Evolutionary conservation across 129 eudicot species (phyloP).

Genomic region (Ambrosia artemisiifolia): DNA sequence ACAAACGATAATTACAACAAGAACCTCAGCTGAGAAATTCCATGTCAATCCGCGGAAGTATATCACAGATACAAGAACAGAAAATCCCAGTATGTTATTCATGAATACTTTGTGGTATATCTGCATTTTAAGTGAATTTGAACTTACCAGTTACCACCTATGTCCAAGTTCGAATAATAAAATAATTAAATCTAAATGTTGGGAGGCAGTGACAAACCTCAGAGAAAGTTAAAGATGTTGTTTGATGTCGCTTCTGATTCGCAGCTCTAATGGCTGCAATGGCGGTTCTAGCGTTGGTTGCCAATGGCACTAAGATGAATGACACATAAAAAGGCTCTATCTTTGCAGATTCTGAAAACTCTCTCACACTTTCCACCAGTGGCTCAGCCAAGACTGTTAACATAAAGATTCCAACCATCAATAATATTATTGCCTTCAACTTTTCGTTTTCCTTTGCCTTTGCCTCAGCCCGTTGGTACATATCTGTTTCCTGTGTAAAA

Average conservation of each 20-base stretch:
- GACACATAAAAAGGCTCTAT: conserved; percentile 56
- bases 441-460: conserved; percentile 16
- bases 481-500: conserved; percentile 18
- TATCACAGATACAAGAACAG: conserved; percentile 56
- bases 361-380: conserved; percentile 49
- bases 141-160: not conserved
- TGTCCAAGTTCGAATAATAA: not conserved
- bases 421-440: conserved; percentile 27
- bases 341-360: conserved; percentile 41
- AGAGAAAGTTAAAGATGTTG: conserved; percentile 59
- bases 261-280: conserved; percentile 50
- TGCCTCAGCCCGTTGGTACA: conserved; percentile 27
- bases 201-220: conserved; percentile 50
- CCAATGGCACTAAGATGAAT: conserved; percentile 57
- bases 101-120: conserved; percentile 64
- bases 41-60: conserved; percentile 53
- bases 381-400: conserved; percentile 62
- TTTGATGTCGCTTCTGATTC: conserved; percentile 35
- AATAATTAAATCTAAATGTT: not conserved
- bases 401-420: conserved; percentile 45
- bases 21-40: conserved; percentile 60
- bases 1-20: conserved; percentile 46
- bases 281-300: conserved; percentile 55
- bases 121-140: conserved; percentile 36
- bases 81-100: conserved; percentile 69